Evolutionary conservation across 441 rosid species (phyloP), one percentile per base, ranked within the genome.

Genomic region (Erodium trifolium): DNA sequence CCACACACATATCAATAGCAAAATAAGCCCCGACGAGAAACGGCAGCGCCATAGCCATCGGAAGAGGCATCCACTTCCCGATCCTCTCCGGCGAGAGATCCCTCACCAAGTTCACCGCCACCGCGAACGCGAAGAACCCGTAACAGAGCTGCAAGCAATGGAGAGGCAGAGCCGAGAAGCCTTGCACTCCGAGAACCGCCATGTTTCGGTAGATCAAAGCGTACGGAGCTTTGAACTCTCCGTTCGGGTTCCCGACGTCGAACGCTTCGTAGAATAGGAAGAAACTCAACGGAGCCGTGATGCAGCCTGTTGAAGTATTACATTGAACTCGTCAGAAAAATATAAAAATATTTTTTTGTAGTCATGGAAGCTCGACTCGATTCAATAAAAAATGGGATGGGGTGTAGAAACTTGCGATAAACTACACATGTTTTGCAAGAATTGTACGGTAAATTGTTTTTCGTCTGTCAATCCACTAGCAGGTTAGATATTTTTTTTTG

Each of bases 41-140:
- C 8, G 97, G 99, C 14, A 93, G 93, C 0, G 97, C 99, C 96
- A 93, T 93, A 0, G 93, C 99, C 95, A 93, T 93, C 7, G 96
- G 99, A 1, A 93, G 86, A 1, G 97, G 99, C 14, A 88, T 66
- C 84, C 87, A 93, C 73, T 87, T 87, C 55, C 93, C 82, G 0
- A 85, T 67, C 23, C 59, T 78, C 45, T 67, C 55, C 0, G 96
- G 91, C 4, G 78, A 71, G 9, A 73, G 29, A 71, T 89, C 97
- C 76, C 89, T 86, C 16, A 73, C 35, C 65, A 93, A 45, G 76
- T 91, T 91, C 51, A 87, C 83, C 0, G 27, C 73, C 17, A 88
- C 76, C 0, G 96, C 92, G 39, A 90, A 88, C 17, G 79, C 80
- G 7, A 93, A 93, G 78, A 93, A 93, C 7, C 89, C 87, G 10